These are phyloP conservation scores for Phytopythium aichiense DNA, from an alignment of 352 stramenopile species.

Conservation along the genomic window DNA sequence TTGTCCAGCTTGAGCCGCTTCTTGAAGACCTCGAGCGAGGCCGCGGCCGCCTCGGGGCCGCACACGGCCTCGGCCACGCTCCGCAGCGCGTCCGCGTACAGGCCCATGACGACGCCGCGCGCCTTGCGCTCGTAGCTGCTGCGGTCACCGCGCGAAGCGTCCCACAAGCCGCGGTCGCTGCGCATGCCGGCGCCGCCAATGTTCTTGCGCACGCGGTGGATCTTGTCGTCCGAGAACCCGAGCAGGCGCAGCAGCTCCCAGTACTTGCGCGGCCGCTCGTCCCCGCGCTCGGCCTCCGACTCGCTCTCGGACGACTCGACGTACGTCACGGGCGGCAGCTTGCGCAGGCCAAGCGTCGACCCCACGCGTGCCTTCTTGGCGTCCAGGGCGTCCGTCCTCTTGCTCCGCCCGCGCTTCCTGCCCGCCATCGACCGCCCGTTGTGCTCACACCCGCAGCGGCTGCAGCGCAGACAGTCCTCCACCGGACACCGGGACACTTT, in stretches of 20 bases:
- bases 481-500: neutral
- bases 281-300: neutral
- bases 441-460: neutral
- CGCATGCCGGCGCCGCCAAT: slow-evolving; percentile 10
- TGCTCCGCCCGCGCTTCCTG: neutral
- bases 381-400: neutral
- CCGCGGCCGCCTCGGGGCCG: neutral
- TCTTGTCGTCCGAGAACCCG: neutral
- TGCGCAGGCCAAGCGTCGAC: neutral
- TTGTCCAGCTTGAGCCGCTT: neutral
- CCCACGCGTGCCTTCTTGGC: neutral
- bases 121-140: slow-evolving; percentile 1
- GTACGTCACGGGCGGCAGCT: neutral
- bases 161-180: slow-evolving; percentile 13
- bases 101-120: neutral
- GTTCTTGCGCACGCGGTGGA: neutral
- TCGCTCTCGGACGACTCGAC: neutral
- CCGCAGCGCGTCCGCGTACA: slow-evolving; percentile 2
- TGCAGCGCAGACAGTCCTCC: neutral
- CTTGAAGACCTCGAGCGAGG: slow-evolving; percentile 5
- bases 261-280: neutral
- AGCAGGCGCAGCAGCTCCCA: neutral
- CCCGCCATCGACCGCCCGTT: no score
- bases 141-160: slow-evolving; percentile 8
- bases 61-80: neutral